These are phyloP conservation scores for Vararia minispora DNA, from an alignment of 768 basidiomycete genomes.

Conservation along the genomic window DNA sequence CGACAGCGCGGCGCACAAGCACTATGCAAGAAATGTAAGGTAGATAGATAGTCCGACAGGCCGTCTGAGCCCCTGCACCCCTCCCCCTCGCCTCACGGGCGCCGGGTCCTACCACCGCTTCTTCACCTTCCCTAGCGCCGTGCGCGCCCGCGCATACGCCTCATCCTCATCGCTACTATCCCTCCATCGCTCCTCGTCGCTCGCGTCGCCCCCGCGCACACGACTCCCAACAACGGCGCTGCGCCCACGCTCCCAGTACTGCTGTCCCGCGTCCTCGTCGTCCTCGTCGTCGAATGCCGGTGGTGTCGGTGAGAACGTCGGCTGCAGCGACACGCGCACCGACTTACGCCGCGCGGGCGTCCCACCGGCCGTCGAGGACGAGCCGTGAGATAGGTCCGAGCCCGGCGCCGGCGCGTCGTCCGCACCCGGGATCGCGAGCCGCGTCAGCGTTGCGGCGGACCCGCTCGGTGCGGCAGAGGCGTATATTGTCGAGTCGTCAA, in stretches of 20 bases:
- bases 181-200: constrained; percentile 9
- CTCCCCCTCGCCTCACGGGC: too few relatives aligned
- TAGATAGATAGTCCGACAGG: too few relatives aligned
- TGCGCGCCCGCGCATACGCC: constrained; percentile 49
- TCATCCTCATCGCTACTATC: constrained; percentile 51
- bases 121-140: constrained; percentile 35
- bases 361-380: constrained; percentile 16
- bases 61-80: too few relatives aligned
- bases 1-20: too few relatives aligned
- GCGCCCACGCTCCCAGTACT: constrained; percentile 6
- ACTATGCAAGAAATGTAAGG: too few relatives aligned
- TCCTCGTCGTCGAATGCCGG: constrained; percentile 49
- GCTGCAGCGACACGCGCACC: constrained; percentile 67
- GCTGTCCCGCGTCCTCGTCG: constrained; percentile 16
- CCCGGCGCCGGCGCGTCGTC: constrained; percentile 10
- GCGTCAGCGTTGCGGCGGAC: too few relatives aligned
- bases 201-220: constrained; percentile 15
- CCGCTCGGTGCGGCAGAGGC: neutral
- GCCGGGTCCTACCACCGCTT: constrained; percentile 29
- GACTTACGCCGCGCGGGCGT: constrained; percentile 42
- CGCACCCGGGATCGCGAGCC: constrained; percentile 3
- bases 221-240: constrained; percentile 16
- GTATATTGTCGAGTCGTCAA: neutral
- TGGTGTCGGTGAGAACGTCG: constrained; percentile 65
- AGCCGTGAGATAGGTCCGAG: constrained; percentile 21